Conservation (phyloP, 805 yeast genomes). For the Lipomyces yamadae region DNA sequence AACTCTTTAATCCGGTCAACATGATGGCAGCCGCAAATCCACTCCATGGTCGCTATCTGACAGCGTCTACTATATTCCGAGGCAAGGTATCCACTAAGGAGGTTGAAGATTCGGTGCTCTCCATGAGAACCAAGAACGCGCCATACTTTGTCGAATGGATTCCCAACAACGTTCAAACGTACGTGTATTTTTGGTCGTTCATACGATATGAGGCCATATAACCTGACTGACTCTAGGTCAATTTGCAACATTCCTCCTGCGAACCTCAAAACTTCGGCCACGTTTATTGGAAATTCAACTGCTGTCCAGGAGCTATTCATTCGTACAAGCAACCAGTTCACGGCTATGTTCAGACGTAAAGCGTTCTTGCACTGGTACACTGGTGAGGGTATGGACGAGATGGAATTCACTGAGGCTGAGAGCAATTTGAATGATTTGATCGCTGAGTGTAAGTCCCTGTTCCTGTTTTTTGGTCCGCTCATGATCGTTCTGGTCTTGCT, state of each 20-base stretch:
- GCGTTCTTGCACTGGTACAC: constrained; percentile 98
- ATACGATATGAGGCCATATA: background rate
- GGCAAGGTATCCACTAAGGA: constrained; percentile 92
- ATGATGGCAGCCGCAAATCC: constrained; percentile 98
- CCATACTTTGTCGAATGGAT: constrained; percentile 93
- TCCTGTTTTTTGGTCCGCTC: background rate
- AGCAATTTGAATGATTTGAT: constrained; percentile 88
- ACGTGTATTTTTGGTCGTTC: background rate
- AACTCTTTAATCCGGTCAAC: constrained; percentile 87
- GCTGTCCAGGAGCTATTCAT: constrained; percentile 89
- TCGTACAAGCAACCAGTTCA: constrained; percentile 87
- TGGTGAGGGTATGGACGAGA: constrained; percentile 94
- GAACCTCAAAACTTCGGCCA: constrained; percentile 85
- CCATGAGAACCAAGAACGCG: constrained; percentile 79
- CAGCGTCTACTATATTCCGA: constrained; percentile 92
- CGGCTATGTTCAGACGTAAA: constrained; percentile 89
- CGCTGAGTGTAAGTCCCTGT: constrained; percentile 56
- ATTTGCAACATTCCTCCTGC: constrained; percentile 90
- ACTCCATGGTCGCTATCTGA: constrained; percentile 84
- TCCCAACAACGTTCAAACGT: constrained; percentile 89
- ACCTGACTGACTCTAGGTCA: constrained; percentile 48
- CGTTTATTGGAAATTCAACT: constrained; percentile 91
- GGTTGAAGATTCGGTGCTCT: constrained; percentile 91
- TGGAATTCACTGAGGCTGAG: constrained; percentile 93
- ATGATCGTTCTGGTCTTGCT: background rate